Base-by-base conservation (phyloP, 2,329 filamentous ascomycete genomes). In the Colletotrichum phormii region DNA sequence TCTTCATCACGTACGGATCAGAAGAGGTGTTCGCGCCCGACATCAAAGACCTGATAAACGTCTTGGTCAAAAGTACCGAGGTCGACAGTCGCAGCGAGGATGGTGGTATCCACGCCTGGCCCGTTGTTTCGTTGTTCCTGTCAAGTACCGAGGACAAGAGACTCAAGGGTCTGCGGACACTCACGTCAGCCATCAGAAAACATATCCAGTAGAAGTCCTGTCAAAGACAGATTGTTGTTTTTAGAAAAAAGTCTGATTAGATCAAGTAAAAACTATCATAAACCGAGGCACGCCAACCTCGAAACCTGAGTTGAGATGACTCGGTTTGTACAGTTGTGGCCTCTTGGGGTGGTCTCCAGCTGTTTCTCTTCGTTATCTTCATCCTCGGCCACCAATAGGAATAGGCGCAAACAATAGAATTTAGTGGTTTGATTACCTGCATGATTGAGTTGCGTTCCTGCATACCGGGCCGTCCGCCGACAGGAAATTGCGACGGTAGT, bases 41-140 rank as follows among this genome's bases (percentile, higher is more conserved):
- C 75, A 92, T 94, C 22, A 85, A 89, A 75, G 85, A 87, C 29
- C 83, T 95, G 72, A 84, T 93, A 13, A 81, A 82, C 13, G 81
- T 89, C 35, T 84, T 94, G 69, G 84, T 86, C 70, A 86, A 86
- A 62, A 85, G 87, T 15, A 81, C 89, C 42, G 80, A 87, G 49
- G 86, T 93, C n/a, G 84, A 86, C 66, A 86, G 86, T 67, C 85
- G 89, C 77, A 89, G 90, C 77, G 90, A 94, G 75, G 82, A 86
- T 33, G 92, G 89, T 15, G 91, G 90, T 3, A 91, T 97, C 71
- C 94, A 97, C 81, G 94, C 92, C 12, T 97, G 94, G 95, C 94
- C 94, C 0, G 92, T 97, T 24, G 93, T 92, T 11, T 86, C 86
- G 59, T 77, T 90, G n/a, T 90, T 90, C 77, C 79, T 91, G 33